These are phyloP conservation scores for Phialophora verrucosa DNA, from an alignment of 2,329 filamentous ascomycete genomes.

Conservation along the genomic window DNA sequence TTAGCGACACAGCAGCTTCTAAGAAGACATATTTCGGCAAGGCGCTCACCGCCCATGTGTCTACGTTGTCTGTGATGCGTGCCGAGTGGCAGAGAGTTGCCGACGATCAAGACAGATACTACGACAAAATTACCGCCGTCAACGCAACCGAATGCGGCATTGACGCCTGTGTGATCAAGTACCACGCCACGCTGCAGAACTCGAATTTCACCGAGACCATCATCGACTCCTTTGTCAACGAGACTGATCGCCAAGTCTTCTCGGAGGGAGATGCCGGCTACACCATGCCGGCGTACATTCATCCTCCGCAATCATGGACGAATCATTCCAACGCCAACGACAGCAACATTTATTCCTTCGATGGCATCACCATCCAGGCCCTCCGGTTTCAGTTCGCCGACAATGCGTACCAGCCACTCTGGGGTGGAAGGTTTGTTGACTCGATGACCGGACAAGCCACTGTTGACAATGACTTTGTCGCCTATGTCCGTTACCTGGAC, in stretches of 20 bases:
- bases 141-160: constrained; percentile 16
- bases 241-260: neutral
- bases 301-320: constrained; percentile 6
- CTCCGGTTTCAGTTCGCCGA: neutral
- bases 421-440: constrained; percentile 8
- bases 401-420: constrained; percentile 1
- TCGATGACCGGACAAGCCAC: neutral
- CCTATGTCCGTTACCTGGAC: constrained; percentile 8
- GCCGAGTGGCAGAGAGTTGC: constrained; percentile 2
- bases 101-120: neutral
- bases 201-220: neutral
- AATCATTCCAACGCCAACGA: constrained; percentile 8
- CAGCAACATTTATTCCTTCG: constrained; percentile 11
- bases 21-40: constrained; percentile 1
- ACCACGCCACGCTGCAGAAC: constrained; percentile 1
- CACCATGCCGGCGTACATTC: constrained; percentile 4
- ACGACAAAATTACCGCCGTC: neutral
- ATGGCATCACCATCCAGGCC: neutral
- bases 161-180: constrained; percentile 4
- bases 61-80: constrained; percentile 9
- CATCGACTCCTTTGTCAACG: constrained; percentile 7
- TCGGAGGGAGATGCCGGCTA: neutral
- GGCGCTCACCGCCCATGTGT: constrained; percentile 1
- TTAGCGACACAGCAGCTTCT: neutral
- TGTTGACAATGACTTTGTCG: constrained; percentile 7